Percentiles rank a stretch among this genome's conserved stretches.
phyloP scores from a whole-genome alignment of 257 asterid species.

The Sherardia arvensis region DNA sequence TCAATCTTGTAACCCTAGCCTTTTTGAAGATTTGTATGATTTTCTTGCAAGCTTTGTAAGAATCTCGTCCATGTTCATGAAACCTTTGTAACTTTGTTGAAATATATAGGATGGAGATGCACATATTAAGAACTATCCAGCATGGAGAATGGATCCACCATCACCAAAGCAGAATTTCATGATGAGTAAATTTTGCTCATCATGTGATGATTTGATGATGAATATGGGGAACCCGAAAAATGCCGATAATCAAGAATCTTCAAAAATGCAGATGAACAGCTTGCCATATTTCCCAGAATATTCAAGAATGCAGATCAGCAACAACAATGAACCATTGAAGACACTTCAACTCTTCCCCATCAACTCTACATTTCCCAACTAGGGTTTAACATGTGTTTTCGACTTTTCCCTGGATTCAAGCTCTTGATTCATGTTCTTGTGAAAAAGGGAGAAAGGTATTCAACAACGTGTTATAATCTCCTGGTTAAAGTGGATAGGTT shows the following conservation, averaged over 20 bases:
- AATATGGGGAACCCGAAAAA: constrained; percentile 12
- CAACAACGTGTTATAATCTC: not conserved
- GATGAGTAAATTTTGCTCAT: constrained; percentile 10
- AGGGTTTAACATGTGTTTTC: too few relatives aligned
- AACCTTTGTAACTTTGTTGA: not conserved
- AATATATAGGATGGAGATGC: constrained; percentile 14
- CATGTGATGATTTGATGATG: constrained; percentile 40
- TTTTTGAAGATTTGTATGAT: not conserved
- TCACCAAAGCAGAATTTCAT: constrained; percentile 25
- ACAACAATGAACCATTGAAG: constrained; percentile 46
- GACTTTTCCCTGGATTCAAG: not conserved
- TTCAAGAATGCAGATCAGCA: constrained; percentile 25
- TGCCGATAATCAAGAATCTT: not conserved
- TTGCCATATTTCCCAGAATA: not conserved
- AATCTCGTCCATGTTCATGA: not conserved
- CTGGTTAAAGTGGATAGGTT: not conserved
- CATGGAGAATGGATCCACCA: constrained; percentile 35
- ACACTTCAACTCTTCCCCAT: constrained; percentile 81
- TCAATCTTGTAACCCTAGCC: not conserved
- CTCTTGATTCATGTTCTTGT: not conserved
- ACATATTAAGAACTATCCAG: constrained; percentile 15
- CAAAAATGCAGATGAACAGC: constrained; percentile 17
- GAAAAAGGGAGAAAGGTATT: not conserved
- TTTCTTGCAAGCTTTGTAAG: too few relatives aligned
- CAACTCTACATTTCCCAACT: not conserved